Evolutionary conservation across 345 rosid species (phyloP), one percentile per base, ranked within the genome.

Genomic region (Rhodamnia rubescens): DNA sequence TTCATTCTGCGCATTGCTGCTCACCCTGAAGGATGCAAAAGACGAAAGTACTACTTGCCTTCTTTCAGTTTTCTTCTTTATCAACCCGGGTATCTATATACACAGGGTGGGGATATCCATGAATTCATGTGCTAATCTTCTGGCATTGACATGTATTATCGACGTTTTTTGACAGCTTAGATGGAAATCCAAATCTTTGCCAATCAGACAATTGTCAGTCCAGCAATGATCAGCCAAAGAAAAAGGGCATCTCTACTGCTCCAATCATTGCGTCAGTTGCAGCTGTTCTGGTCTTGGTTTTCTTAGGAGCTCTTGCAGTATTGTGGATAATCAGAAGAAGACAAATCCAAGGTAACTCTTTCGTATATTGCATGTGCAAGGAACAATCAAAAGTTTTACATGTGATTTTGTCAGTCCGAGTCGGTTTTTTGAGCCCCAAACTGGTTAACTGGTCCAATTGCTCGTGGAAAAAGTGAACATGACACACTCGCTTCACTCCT

Each of bases 131-230:
- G 11, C 74, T 29, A 29, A 29, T 61, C 42, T 61, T 29, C 8
- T 6, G 42, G 42, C 74, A 29, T 15, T 61, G 74, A 29, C 21
- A 61, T 6, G 11, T 16, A 22, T 40, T 6, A 5, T 26, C 42
- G 5, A 50, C 1, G 47, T 15, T 32, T 64, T 47, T 36, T 83
- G 42, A 57, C 88, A 92, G 96, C 27, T 53, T 87, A 47, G 89
- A 80, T 20, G 91, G 93, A 29, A 93, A 93, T 83, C 90, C 89
- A 16, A 91, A 93, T 83, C 83, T 85, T 55, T 55, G 59, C 59
- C 59, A 55, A 9, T 22, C n/a, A 8, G 12, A 4, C 59, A 55
- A 55, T 22, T 55, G n/a, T 55, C 59, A 55, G 59, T 8, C n/a
- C 11, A 64, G 3, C 42, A 64, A 29, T 29, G 42, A 14, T 40